phyloP scores from a whole-genome alignment of 371 early-diverging fungal genomes.

The Chytridium lagenaria region DNA sequence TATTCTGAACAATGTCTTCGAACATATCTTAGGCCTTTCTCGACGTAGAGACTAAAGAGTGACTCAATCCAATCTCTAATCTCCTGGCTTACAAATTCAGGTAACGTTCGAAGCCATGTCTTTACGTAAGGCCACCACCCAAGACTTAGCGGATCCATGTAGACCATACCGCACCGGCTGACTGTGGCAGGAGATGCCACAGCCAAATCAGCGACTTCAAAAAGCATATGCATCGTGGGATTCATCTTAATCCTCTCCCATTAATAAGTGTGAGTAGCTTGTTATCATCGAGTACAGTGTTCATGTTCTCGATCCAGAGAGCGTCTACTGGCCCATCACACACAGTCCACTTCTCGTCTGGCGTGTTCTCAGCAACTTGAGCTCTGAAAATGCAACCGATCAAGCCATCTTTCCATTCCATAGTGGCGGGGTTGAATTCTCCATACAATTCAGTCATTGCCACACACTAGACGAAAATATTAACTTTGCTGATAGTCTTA shows the following conservation, averaged over 20 bases:
- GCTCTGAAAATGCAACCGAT: conserved; percentile 58
- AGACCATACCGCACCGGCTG: conserved; percentile 66
- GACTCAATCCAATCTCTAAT: conserved; percentile 43
- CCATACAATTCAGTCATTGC: conserved; percentile 67
- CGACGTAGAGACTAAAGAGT: conserved; percentile 49
- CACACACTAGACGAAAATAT: conserved; percentile 50
- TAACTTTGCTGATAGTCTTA: background rate
- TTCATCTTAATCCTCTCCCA: conserved; percentile 71
- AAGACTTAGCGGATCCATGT: conserved; percentile 63
- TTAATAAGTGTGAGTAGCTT: conserved; percentile 65
- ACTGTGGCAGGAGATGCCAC: conserved; percentile 70
- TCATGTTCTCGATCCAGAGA: conserved; percentile 71
- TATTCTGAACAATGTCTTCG: conserved; percentile 55
- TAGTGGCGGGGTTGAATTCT: conserved; percentile 64
- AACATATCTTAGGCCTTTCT: conserved; percentile 53
- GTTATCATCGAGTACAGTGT: conserved; percentile 70
- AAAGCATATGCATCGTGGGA: conserved; percentile 62
- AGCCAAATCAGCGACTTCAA: conserved; percentile 66
- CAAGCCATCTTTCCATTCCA: conserved; percentile 70
- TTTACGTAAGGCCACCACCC: conserved; percentile 61
- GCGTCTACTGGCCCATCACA: conserved; percentile 71
- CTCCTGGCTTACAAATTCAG: conserved; percentile 44
- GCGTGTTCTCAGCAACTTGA: conserved; percentile 59
- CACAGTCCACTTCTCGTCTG: conserved; percentile 68
- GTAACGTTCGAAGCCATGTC: conserved; percentile 55